A percentile compares a stretch with the other conserved stretches of the same genome.
Evolutionary conservation across 148 eudicot genomes (phyloP).

Genomic region (Fagopyrum homotropicum): DNA sequence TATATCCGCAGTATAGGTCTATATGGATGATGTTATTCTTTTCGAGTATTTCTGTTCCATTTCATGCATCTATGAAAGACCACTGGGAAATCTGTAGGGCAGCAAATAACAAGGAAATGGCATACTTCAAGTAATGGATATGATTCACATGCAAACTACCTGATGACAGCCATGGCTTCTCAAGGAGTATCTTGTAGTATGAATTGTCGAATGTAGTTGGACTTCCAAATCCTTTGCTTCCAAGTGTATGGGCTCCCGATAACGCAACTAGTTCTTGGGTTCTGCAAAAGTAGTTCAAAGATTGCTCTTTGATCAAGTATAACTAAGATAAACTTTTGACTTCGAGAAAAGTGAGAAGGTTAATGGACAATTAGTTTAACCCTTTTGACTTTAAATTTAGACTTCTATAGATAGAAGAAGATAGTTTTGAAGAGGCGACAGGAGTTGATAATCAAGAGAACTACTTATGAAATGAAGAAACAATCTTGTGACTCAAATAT

Average conservation of each 20-base stretch:
- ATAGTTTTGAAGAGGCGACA: not conserved
- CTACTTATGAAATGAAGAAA: not conserved
- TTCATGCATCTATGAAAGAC: not conserved
- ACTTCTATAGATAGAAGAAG: not conserved
- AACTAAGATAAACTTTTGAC: not conserved
- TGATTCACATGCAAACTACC: conserved; percentile 29
- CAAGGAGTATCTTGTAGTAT: conserved; percentile 78
- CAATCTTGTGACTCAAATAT: not conserved
- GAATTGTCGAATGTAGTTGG: conserved; percentile 79
- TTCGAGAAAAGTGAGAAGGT: not conserved
- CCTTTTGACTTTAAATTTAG: not conserved
- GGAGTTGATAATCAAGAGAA: not conserved
- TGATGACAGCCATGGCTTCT: conserved; percentile 77
- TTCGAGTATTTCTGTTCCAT: not conserved
- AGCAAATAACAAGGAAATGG: not conserved
- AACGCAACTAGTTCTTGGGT: conserved; percentile 86
- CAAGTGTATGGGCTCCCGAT: conserved; percentile 95
- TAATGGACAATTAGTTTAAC: not conserved
- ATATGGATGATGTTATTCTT: not conserved
- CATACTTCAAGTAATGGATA: no score
- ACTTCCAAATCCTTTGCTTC: conserved; percentile 89
- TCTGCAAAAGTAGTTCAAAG: conserved; percentile 25
- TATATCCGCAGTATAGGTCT: not conserved
- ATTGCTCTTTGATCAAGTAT: not conserved
- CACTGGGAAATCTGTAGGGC: not conserved